Conservation (phyloP, 106 monocot genomes). For the Acorus gramineus region DNA sequence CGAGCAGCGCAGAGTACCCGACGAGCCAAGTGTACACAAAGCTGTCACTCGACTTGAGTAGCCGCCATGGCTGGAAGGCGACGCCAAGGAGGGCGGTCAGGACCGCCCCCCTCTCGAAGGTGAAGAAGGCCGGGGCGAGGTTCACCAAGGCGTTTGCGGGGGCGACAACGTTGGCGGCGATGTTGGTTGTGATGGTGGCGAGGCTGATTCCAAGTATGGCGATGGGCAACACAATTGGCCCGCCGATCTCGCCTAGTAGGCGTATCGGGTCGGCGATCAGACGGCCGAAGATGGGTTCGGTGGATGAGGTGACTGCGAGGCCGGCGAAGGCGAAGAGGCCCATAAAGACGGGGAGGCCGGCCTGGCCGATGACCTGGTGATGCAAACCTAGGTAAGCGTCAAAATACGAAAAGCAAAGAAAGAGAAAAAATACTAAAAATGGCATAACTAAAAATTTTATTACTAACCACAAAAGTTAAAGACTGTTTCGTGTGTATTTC, state of each 20-base stretch:
- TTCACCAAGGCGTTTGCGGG: constrained; percentile 79
- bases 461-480: too few species aligned
- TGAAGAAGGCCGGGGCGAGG: constrained; percentile 45
- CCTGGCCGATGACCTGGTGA: constrained; percentile 65
- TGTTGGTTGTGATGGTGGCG: constrained; percentile 91
- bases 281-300: constrained; percentile 65
- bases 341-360: constrained; percentile 84
- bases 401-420: too few species aligned
- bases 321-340: constrained; percentile 79
- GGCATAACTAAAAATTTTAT: too few species aligned
- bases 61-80: constrained; percentile 74
- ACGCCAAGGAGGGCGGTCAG: constrained; percentile 63
- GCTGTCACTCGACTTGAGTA: constrained; percentile 75
- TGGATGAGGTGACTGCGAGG: constrained; percentile 69
- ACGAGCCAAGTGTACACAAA: constrained; percentile 92
- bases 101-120: constrained; percentile 61
- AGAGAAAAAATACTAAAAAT: too few species aligned
- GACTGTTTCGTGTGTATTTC: too few species aligned
- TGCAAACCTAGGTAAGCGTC: too few species aligned
- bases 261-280: constrained; percentile 80
- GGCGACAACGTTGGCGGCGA: constrained; percentile 86
- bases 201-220: constrained; percentile 79
- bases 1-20: constrained; percentile 80
- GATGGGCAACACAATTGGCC: constrained; percentile 29
- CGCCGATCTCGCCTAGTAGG: constrained; percentile 62